Base-by-base conservation (phyloP, 371 early-diverging fungal species). In the Mucor racemosus region DNA sequence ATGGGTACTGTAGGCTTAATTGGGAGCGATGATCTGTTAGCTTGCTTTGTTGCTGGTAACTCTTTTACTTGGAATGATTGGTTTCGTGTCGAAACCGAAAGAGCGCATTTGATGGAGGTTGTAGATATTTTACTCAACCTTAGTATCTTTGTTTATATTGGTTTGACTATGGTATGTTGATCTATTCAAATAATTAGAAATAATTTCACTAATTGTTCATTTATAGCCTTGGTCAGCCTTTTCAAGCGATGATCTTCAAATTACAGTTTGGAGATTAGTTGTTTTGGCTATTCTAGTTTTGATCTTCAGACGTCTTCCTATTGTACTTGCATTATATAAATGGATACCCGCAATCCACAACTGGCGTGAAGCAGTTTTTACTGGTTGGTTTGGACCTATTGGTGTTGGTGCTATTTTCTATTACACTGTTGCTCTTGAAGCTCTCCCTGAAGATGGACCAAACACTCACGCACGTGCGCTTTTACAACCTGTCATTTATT, bases 351-450 rank as follows among this genome's bases (percentile, higher is more conserved):
- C 90, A 1, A 72, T 97, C 7, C 75, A 77, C 19, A 90, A 71
- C 5, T 86, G 77, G 71, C 86, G 89, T 17, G 96, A 98, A 67
- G 95, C 94, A 0, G 66, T 95, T 0, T 97, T 97, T 76, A 89
- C 93, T 0, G 99, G 99, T 1, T 98, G 96, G 95, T 99, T 97
- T 80, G 99, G 98, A 0, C 99, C 99, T 6, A 92, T 98, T 14
- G 99, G 99, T 48, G 83, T 88, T 1, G 88, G 91, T 1, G 97
- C 98, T 1, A 71, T 98, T 1, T 98, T 87, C 64, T 93, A 91
- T 65, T 81, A 86, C 21, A 78, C 84, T 35, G 77, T 86, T 17
- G 86, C 91, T 0, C 73, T 82, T 4, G 78, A 80, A n/a, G 58
- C 72, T 41, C 57, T 79, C 8, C 56, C 62, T 9, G 36, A 35